Evolutionary conservation across 1,284 basidiomycete species (phyloP), one percentile per base, ranked within the genome.

Genomic region (Spongispora temasekensis): DNA sequence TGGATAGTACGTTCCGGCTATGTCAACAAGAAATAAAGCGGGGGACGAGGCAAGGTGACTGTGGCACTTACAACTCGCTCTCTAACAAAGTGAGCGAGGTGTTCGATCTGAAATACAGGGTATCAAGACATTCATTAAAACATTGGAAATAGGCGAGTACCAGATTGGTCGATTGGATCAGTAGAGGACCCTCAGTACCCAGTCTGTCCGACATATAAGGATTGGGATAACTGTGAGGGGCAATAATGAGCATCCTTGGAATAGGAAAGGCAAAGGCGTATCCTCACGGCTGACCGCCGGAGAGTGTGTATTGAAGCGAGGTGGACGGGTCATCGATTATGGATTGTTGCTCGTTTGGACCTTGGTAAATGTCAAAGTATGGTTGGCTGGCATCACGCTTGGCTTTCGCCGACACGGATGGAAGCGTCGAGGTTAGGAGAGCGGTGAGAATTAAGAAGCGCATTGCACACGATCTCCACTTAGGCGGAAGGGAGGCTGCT

Each of bases 41-140:
- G n/a, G n/a, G n/a, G n/a, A n/a, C n/a, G n/a, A n/a, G n/a, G n/a
- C 5, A 13, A 15, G 8, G n/a, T 4, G 8, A 21, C 19, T 31
- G 34, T 9, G 19, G 8, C 2, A 61, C 64, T 53, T 55, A 69
- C 64, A 34, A 78, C 77, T 53, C 84, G 78, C 74, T 87, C 85
- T 48, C 83, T 78, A 67, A 81, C 81, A 67, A 86, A 86, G 67
- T 85, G 81, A n/a, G 82, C 78, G 37, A 86, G 74, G 10, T 80
- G 70, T 64, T 85, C 80, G 55, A 80, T 78, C 67, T 67, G 42
- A 42, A 55, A 56, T 7, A 7, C 27, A 13, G 48, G 37, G 19
- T 19, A 35, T 60, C 50, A 63, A 51, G 42, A 53, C n/a, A 28
- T 55, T 27, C 4, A 4, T 2, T 31, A 1, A 46, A 52, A 6